Evolutionary conservation across 768 basidiomycete species (phyloP).

Genomic region (Leccinum rimulosum): DNA sequence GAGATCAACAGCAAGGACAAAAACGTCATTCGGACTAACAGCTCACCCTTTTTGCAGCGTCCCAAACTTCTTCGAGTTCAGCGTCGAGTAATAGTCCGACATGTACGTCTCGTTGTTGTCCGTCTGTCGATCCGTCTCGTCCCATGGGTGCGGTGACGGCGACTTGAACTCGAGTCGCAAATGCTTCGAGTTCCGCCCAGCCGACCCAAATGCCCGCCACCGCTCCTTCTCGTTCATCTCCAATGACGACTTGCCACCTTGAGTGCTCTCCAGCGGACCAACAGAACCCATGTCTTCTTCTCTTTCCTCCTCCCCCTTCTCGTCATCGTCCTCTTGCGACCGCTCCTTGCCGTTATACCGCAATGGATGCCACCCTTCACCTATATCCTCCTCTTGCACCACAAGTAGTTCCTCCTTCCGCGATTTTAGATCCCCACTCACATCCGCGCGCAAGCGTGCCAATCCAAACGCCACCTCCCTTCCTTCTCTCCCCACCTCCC

Average conservation of each 20-base stretch:
- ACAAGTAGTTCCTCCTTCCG: constrained; percentile 23
- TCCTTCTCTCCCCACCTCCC: neutral
- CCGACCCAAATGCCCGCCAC: constrained; percentile 20
- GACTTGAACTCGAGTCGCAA: constrained; percentile 49
- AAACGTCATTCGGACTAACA: neutral
- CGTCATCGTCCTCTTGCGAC: constrained; percentile 6
- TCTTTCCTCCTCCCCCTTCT: neutral
- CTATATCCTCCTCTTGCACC: constrained; percentile 24
- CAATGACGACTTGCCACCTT: constrained; percentile 5
- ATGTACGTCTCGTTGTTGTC: constrained; percentile 33
- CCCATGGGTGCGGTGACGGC: constrained; percentile 67
- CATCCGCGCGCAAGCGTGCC: constrained; percentile 26
- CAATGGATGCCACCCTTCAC: constrained; percentile 28
- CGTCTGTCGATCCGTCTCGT: constrained; percentile 49
- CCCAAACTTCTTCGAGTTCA: constrained; percentile 42
- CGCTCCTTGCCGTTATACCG: constrained; percentile 12
- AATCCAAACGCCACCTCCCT: constrained; percentile 16
- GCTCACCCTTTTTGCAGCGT: constrained; percentile 45
- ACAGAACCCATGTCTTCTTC: constrained; percentile 17
- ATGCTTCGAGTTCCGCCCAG: constrained; percentile 37
- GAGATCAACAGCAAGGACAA: constrained; percentile 5
- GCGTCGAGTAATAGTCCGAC: constrained; percentile 43
- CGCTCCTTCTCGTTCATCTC: constrained; percentile 28
- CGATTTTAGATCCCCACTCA: neutral
- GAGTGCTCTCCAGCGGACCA: constrained; percentile 12